Percentiles rank a stretch among this genome's conserved stretches.
Conservation (phyloP, 768 basidiomycete species). For the Podaxis sp. region DNA sequence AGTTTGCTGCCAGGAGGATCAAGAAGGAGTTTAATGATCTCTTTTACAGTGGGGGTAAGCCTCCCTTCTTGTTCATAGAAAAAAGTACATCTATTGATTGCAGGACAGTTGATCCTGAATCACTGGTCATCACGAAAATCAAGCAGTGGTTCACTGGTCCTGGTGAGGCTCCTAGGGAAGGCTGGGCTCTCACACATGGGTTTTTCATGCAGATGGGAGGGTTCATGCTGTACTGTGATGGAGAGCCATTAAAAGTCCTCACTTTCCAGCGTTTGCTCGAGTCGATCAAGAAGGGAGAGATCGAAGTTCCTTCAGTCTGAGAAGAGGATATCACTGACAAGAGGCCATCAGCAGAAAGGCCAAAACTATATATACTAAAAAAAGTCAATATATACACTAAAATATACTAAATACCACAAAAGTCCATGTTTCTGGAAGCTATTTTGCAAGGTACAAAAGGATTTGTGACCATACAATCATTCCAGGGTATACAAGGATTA, state of each 20-base stretch:
- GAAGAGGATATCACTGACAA: slow-evolving; percentile 3
- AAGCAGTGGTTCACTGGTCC: background rate
- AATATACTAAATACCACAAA: too few species aligned
- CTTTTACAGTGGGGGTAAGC: background rate
- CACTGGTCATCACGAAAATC: background rate
- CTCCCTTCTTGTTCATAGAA: background rate
- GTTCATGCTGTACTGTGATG: slow-evolving; percentile 11
- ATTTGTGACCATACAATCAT: too few species aligned
- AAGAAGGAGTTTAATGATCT: background rate
- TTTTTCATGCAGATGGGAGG: slow-evolving; percentile 18
- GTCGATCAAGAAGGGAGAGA: background rate
- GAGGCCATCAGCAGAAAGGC: too few species aligned
- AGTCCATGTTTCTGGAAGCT: too few species aligned
- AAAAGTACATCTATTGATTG: background rate
- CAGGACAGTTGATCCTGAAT: background rate
- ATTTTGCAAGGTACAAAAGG: too few species aligned
- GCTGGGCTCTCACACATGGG: slow-evolving; percentile 19
- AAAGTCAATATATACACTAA: too few species aligned
- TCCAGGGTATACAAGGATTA: too few species aligned
- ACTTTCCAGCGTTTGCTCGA: slow-evolving; percentile 5
- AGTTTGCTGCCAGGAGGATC: background rate
- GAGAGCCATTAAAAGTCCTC: background rate
- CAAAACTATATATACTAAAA: too few species aligned
- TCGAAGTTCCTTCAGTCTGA: background rate
- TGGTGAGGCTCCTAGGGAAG: slow-evolving; percentile 11